Evolutionary conservation across 2,329 filamentous ascomycete species (phyloP).

Genomic region (Sclerotinia glacialis): DNA sequence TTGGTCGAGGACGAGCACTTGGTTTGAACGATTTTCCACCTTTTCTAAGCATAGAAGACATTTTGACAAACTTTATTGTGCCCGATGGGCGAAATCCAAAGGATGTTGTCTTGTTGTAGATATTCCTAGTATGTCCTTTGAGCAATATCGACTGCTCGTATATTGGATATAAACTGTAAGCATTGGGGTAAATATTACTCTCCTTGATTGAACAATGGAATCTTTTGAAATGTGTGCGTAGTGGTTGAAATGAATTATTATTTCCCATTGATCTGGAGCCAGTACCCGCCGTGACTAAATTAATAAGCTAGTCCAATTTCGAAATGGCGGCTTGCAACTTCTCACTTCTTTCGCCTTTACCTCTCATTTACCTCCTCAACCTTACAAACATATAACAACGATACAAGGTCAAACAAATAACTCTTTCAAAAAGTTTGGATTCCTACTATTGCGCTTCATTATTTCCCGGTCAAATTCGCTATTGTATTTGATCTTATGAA

Average conservation of each 20-base stretch:
- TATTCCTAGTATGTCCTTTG: background rate
- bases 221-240: background rate
- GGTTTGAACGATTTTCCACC: conserved; percentile 54
- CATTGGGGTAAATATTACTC: background rate
- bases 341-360: conserved; percentile 20
- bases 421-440: background rate
- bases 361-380: conserved; percentile 12
- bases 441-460: conserved; percentile 21
- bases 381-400: conserved; percentile 23
- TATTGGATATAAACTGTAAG: background rate
- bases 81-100: conserved; percentile 20
- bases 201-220: conserved; percentile 8
- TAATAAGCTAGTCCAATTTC: conserved; percentile 5
- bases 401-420: conserved; percentile 15
- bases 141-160: background rate
- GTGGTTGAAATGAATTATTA: conserved; percentile 20
- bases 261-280: conserved; percentile 18
- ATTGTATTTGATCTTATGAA: conserved; percentile 19
- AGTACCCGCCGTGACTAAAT: conserved; percentile 20
- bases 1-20: conserved; percentile 58
- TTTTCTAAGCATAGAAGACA: conserved; percentile 23
- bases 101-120: background rate
- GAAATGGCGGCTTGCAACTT: conserved; percentile 19
- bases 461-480: background rate
- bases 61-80: conserved; percentile 16